phyloP scores from a whole-genome alignment of 305 asterid species.

The Andrographis paniculata region DNA sequence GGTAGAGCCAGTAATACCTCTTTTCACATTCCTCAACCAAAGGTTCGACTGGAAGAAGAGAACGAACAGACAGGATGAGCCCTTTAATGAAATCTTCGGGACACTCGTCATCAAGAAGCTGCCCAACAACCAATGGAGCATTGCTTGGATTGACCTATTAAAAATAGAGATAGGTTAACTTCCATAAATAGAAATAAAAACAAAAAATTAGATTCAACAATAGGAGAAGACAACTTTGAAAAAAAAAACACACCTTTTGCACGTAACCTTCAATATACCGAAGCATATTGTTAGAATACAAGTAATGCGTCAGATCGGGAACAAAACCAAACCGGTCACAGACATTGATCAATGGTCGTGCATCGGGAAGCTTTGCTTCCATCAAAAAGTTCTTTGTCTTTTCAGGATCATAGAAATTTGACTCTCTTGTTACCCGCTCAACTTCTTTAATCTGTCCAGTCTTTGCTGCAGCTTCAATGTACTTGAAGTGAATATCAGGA shows the following conservation, averaged over 20 bases:
- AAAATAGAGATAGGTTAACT: slow-evolving; percentile 20
- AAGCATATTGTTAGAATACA: slow-evolving; percentile 92
- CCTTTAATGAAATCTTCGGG: slow-evolving; percentile 99
- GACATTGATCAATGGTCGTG: slow-evolving; percentile 93
- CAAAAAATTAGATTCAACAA: no score
- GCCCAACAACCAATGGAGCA: slow-evolving; percentile 98
- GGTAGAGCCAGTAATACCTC: slow-evolving; percentile 41
- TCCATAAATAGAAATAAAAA: slow-evolving; percentile 10
- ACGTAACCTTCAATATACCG: slow-evolving; percentile 99
- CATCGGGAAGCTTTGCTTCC: slow-evolving; percentile 99
- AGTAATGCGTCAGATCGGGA: slow-evolving; percentile 95
- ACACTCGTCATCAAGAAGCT: slow-evolving; percentile 95
- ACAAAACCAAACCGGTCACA: slow-evolving; percentile 99
- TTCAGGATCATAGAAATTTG: slow-evolving; percentile 91
- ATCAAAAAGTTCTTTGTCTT: slow-evolving; percentile 93
- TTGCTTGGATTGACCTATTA: slow-evolving; percentile 96
- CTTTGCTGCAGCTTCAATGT: slow-evolving; percentile 98
- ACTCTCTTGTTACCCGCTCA: slow-evolving; percentile 98
- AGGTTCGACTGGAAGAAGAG: slow-evolving; percentile 97
- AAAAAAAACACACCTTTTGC: slow-evolving; percentile 62
- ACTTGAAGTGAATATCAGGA: slow-evolving; percentile 97
- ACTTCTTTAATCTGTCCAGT: slow-evolving; percentile 99
- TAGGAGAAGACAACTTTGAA: not conserved
- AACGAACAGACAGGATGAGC: slow-evolving; percentile 91
- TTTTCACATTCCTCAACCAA: slow-evolving; percentile 99